Evolutionary conservation across 768 basidiomycete genomes (phyloP), one percentile per base, ranked within the genome.

Genomic region (Leccinum longicurvipes): DNA sequence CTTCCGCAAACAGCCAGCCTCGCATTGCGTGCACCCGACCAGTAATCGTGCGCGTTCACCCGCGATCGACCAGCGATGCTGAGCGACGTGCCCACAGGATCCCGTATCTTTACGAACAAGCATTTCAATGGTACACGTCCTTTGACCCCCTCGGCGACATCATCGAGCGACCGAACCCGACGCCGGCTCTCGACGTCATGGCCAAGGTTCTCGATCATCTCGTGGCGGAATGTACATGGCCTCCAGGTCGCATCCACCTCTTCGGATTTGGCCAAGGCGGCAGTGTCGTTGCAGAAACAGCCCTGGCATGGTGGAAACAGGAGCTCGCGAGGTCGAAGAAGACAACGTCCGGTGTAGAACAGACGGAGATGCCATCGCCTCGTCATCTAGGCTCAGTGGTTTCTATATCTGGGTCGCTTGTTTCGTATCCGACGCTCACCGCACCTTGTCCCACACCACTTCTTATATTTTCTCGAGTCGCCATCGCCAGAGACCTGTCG

Each of bases 251-350:
- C n/a, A 86, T 97, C 39, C 93, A 97, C 67, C 66, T 93, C 46
- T 89, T 95, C 54, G 93, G 93, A 3, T 97, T 91, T 60, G 89
- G 82, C 0, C 93, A 97, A 69, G 93, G 93, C 1, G 94, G 91
- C 0, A 85, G 78, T 19, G 81, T 93, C 31, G 90, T 84, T 1
- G 79, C 77, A 2, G 93, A 97, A 70, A 76, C 83, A 51, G 81
- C 79, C 1, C 64, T 91, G 6, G 63, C 72, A 31, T 80, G 77
- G 73, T 88, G 85, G 82, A 82, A 74, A 50, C 59, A 60, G 64
- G 55, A 72, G 70, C 55, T 66, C 6, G 32, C 53, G 7, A 50
- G 29, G 39, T n/a, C 52, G 32, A 41, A 19, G 31, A 56, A 25
- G 24, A 39, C 28, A 19, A 53, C 52, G 11, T 34, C 61, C 39